Evolutionary conservation across 257 asterid species (phyloP), one percentile per base, ranked within the genome.

Genomic region (Lithospermum erythrorhizon): DNA sequence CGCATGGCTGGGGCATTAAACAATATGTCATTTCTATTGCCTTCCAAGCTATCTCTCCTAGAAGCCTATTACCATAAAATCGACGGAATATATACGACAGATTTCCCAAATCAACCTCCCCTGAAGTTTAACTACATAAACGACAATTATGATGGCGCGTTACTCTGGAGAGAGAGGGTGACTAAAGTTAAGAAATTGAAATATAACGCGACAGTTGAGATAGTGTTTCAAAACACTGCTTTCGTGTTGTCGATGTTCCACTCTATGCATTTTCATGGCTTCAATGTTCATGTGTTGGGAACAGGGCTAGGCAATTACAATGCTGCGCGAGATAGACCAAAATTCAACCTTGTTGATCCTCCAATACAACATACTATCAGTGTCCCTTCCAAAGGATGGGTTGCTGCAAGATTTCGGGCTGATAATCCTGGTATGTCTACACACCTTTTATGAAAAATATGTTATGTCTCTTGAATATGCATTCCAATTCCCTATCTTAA

Each of bases 351-450:
- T 53, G 61, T 69, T 6, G 73, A 69, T 53, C 73, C 73, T 23
- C 73, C 73, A 16, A 68, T 57, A 27, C 63, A 68, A 64, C 63
- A 69, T 68, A 69, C 73, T 1, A 30, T 69, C 13, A 68, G 73
- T 22, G 69, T 69, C 15, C 73, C 73, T 29, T 57, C 73, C 6
- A 68, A 68, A 17, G 73, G 73, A 27, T 69, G 73, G 73, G 54
- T 64, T 5, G 73, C 73, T 10, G 64, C 64, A 21, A 63, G 73
- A n/a, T 69, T 69, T 55, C 32, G 68, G 65, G 73, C 73, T 22
- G 68, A 69, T 30, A 69, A 69, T 57, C 73, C 73, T 49, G 73
- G 73, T 68, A 21, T 4, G 49, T 3, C 45, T 1, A 35, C 9
- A 35, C 6, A 32, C 41, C 1, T 41, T 11, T 41, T 41, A 41